Evolutionary conservation across 1,284 basidiomycete genomes (phyloP), one percentile per base, ranked within the genome.

Genomic region (Agroathelia rolfsii): DNA sequence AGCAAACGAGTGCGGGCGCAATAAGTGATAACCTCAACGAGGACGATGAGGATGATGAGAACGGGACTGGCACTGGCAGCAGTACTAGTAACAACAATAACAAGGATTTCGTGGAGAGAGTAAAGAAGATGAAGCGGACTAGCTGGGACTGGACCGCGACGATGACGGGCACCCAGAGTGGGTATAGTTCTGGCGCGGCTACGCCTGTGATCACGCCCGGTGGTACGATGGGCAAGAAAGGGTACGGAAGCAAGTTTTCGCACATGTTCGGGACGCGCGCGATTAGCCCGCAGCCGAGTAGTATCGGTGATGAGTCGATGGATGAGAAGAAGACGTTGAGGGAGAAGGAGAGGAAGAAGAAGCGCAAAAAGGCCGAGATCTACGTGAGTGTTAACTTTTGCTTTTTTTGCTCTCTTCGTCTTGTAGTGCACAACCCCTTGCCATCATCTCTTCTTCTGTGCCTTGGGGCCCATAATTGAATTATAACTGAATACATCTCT

Each of bases 321-420:
- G 44, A 46, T 30, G 55, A 55, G 41, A 48, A 52, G 36, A 41
- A 64, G 45, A 50, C 53, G 24, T 49, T 51, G 37, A 48, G 55
- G 38, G 59, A 60, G 34, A 66, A 65, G 42, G 64, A 69, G 51
- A 67, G 69, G 44, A 67, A 64, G 40, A 64, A 65, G 44, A 81
- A 78, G 55, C 64, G 81, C 47, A 82, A 74, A 59, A 79, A 79
- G 55, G 76, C 81, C 8, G 78, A 86, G 53, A 70, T 86, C 36
- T 88, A 72, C 52, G 82, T 83, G 48, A 42, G 78, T 64, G 6
- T 36, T 17, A 30, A 34, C 33, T 29, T 21, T 20, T 28, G n/a
- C 30, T 26, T 35, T 19, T 20, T 33, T 35, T 32, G 5, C 24
- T 18, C 19, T 15, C 16, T 2, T 31, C 23, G 23, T 21, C 12